Percentiles rank a stretch among this genome's conserved stretches.
Evolutionary conservation across 805 yeast genomes (phyloP).

Genomic region (Vanderwaltozyma polyspora): DNA sequence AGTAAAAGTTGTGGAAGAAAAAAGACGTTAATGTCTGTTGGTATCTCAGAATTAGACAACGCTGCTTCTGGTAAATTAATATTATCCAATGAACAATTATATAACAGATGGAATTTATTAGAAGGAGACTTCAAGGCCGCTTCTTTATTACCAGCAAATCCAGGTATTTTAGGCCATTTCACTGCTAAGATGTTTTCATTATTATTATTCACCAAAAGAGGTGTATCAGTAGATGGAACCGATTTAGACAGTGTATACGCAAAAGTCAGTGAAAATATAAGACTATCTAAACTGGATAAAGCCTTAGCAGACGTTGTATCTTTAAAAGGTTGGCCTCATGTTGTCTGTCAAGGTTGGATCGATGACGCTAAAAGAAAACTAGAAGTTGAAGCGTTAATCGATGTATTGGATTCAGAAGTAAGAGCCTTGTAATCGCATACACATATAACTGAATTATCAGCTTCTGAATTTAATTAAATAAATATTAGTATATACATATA

Average conservation of each 20-base stretch:
- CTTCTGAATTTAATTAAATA: too few species aligned
- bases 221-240: constrained; percentile 57
- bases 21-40: constrained; percentile 18
- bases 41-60: constrained; percentile 36
- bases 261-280: constrained; percentile 65
- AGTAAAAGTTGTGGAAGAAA: constrained; percentile 4
- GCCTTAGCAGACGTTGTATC: constrained; percentile 90
- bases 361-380: constrained; percentile 78
- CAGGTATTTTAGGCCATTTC: constrained; percentile 88
- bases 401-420: constrained; percentile 55
- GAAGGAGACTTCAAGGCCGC: constrained; percentile 83
- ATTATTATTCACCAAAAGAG: constrained; percentile 66
- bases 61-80: constrained; percentile 37
- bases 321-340: constrained; percentile 87
- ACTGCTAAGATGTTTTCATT: constrained; percentile 69
- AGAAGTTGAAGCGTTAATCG: constrained; percentile 74
- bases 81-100: constrained; percentile 64
- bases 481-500: not conserved
- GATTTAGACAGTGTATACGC: constrained; percentile 86
- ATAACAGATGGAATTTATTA: constrained; percentile 68
- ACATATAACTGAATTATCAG: too few species aligned
- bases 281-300: constrained; percentile 64
- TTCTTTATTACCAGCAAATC: constrained; percentile 84
- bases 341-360: constrained; percentile 86
- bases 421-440: constrained; percentile 29